phyloP scores from a whole-genome alignment of 164 flowering plant genomes.

The Stephania cephalantha region DNA sequence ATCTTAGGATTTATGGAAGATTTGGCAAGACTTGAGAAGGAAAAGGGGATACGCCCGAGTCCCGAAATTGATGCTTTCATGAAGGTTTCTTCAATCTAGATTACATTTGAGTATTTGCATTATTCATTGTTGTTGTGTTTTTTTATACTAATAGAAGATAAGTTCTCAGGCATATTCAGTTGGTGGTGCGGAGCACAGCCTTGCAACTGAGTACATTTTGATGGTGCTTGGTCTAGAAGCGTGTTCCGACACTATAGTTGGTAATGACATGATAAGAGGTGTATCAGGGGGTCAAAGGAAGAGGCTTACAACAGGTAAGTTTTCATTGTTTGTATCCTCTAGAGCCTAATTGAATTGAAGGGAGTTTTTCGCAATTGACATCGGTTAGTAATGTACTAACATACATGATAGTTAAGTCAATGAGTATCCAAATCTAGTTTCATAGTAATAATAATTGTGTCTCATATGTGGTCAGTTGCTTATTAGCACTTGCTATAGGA shows the following conservation, averaged over 20 bases:
- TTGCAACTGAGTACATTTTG: slow-evolving; percentile 75
- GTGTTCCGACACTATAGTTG: slow-evolving; percentile 76
- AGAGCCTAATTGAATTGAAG: not conserved
- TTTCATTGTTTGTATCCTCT: not conserved
- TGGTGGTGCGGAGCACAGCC: slow-evolving; percentile 54
- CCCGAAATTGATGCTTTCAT: slow-evolving; percentile 88
- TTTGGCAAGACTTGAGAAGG: slow-evolving; percentile 59
- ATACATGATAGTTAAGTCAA: no score
- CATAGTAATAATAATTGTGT: no score
- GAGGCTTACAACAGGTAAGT: slow-evolving; percentile 84
- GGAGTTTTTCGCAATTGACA: not conserved
- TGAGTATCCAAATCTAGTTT: no score
- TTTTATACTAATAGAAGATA: not conserved
- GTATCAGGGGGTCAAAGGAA: slow-evolving; percentile 91
- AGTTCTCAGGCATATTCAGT: slow-evolving; percentile 65
- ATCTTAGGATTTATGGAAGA: slow-evolving; percentile 48
- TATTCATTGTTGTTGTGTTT: not conserved
- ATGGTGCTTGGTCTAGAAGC: slow-evolving; percentile 88
- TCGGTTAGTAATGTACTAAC: no score
- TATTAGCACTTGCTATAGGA: no score
- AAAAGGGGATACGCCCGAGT: slow-evolving; percentile 57
- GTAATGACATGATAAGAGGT: slow-evolving; percentile 88
- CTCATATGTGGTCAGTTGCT: no score
- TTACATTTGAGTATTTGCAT: not conserved
- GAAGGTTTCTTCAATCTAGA: slow-evolving; percentile 48